phyloP scores from a whole-genome alignment of 306 rosid species.

The Castanopsis chinensis region DNA sequence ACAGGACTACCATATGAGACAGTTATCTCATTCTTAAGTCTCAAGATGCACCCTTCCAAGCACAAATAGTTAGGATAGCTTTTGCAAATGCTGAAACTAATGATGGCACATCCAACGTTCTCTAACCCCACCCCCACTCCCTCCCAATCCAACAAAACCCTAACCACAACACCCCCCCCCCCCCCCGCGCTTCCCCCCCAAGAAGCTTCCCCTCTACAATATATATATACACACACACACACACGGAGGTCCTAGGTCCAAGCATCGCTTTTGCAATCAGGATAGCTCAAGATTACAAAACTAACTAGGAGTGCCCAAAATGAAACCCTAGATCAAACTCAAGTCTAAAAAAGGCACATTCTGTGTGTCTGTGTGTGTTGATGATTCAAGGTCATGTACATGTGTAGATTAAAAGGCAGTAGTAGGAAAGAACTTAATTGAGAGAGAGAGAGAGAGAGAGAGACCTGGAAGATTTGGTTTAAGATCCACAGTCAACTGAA shows the following conservation, averaged over 20 bases:
- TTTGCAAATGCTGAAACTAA: no score
- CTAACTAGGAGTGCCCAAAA: neutral
- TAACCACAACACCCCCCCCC: no score
- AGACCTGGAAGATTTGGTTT: conserved; percentile 98
- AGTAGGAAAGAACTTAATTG: neutral
- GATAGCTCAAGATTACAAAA: neutral
- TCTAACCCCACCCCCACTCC: no score
- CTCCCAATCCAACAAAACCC: no score
- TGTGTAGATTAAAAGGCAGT: neutral
- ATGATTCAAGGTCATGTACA: neutral
- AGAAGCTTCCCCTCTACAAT: no score
- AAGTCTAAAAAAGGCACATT: neutral
- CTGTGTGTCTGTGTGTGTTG: neutral
- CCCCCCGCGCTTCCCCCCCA: no score
- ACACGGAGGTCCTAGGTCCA: neutral
- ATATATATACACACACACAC: no score
- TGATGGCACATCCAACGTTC: no score
- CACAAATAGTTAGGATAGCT: no score
- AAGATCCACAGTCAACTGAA: conserved; percentile 97
- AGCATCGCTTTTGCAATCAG: neutral
- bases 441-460: conserved; percentile 5
- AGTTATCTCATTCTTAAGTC: neutral
- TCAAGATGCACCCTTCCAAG: neutral
- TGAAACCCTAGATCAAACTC: neutral
- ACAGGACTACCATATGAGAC: neutral